Evolutionary conservation across 306 rosid species (phyloP).

Genomic region (Malus sylvestris): DNA sequence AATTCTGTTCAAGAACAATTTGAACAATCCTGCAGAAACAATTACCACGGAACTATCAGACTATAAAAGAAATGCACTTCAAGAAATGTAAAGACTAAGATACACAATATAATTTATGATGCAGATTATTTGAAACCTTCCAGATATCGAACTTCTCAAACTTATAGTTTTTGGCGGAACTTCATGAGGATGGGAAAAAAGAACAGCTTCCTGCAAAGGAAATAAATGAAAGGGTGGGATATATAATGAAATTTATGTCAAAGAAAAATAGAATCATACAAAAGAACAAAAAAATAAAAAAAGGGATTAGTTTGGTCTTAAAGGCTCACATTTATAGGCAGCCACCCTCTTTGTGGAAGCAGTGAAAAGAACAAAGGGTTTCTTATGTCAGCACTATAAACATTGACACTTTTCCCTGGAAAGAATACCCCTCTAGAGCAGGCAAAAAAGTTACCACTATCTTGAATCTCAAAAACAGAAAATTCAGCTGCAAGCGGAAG

Average conservation of each 20-base stretch:
- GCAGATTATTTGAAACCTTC: constrained; percentile 54
- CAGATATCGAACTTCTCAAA: constrained; percentile 90
- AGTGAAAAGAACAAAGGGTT: constrained; percentile 87
- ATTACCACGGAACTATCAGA: constrained; percentile 18
- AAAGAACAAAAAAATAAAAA: neutral
- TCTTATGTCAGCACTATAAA: constrained; percentile 76
- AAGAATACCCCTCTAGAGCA: constrained; percentile 69
- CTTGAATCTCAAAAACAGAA: constrained; percentile 82
- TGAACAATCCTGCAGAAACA: constrained; percentile 76
- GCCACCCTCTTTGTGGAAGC: constrained; percentile 95
- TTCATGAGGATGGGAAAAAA: constrained; percentile 69
- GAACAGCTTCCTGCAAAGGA: constrained; percentile 75
- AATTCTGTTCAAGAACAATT: constrained; percentile 78
- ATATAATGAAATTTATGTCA: neutral
- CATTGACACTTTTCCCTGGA: constrained; percentile 68
- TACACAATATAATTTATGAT: constrained; percentile 6
- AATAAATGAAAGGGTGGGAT: constrained; percentile 10
- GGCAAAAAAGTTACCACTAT: constrained; percentile 61
- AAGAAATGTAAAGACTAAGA: constrained; percentile 2
- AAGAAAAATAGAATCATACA: neutral
- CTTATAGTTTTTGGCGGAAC: constrained; percentile 66
- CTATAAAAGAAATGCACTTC: constrained; percentile 2
- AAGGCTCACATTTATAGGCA: constrained; percentile 64
- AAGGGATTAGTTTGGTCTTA: neutral
- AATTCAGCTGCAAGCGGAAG: constrained; percentile 89